Conservation (phyloP, 768 basidiomycete species). For the Kwoniella mangroviensis region DNA sequence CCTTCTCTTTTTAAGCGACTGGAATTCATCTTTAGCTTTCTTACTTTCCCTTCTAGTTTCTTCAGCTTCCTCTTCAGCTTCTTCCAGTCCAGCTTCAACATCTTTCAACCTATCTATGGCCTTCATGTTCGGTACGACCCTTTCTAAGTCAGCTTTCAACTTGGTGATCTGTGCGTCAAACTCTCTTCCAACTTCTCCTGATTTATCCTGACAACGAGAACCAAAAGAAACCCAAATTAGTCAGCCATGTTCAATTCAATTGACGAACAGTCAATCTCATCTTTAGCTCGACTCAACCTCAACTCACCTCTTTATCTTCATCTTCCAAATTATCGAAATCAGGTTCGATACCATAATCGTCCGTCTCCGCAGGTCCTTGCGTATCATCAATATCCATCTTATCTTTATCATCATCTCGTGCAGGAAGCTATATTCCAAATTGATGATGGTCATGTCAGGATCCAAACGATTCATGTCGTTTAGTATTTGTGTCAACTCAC, state of each 20-base stretch:
- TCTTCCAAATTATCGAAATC: slow-evolving; percentile 91
- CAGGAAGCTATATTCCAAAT: slow-evolving; percentile 2
- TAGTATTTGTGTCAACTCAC: slow-evolving; percentile 64
- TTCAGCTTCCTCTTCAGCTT: slow-evolving; percentile 91
- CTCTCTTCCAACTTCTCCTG: slow-evolving; percentile 40
- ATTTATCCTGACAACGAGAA: not conserved
- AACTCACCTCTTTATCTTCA: slow-evolving; percentile 83
- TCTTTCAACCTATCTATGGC: slow-evolving; percentile 80
- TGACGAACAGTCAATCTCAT: too few species aligned
- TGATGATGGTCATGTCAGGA: not conserved
- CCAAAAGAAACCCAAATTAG: too few species aligned
- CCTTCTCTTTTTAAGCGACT: slow-evolving; percentile 81
- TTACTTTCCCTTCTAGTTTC: slow-evolving; percentile 88
- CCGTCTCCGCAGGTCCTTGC: slow-evolving; percentile 71
- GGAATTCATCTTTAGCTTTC: slow-evolving; percentile 86
- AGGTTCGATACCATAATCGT: slow-evolving; percentile 87
- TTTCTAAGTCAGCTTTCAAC: slow-evolving; percentile 73
- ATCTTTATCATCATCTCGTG: slow-evolving; percentile 80
- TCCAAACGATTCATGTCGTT: too few species aligned
- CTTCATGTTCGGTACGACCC: slow-evolving; percentile 95
- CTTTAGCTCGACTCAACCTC: too few species aligned
- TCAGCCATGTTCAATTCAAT: too few species aligned
- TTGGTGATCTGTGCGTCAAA: slow-evolving; percentile 68
- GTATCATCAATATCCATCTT: slow-evolving; percentile 93
- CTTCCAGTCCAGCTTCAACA: slow-evolving; percentile 72